Conservation (phyloP, 1,284 basidiomycete species). For the Termitomyces sp. region DNA sequence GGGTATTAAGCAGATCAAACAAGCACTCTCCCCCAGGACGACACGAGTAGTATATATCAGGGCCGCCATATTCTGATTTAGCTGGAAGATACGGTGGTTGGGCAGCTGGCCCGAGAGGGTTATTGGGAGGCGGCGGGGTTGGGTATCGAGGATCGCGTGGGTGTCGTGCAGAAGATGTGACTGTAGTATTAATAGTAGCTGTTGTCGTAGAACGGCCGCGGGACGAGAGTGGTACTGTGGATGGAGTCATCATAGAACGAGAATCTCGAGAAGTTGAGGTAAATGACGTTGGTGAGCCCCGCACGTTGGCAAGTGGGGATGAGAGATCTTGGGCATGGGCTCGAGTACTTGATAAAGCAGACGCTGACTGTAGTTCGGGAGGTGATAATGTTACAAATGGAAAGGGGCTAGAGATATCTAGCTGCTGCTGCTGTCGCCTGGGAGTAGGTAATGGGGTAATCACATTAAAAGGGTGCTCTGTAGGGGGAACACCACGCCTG, state of each 20-base stretch:
- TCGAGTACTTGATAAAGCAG: background rate
- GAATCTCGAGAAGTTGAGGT: slow-evolving; percentile 5
- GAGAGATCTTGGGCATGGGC: background rate
- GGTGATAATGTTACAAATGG: slow-evolving; percentile 21
- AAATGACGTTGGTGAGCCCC: background rate
- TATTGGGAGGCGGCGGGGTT: slow-evolving; percentile 35
- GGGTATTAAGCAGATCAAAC: slow-evolving; percentile 55
- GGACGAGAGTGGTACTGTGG: slow-evolving; percentile 6
- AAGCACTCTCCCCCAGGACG: slow-evolving; percentile 59
- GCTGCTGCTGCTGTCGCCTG: background rate
- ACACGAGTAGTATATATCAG: slow-evolving; percentile 46
- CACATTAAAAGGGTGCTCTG: background rate
- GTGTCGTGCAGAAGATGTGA: slow-evolving; percentile 8
- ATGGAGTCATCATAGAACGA: slow-evolving; percentile 6
- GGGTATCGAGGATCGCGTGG: slow-evolving; percentile 28
- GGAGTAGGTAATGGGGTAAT: background rate
- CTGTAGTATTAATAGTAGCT: slow-evolving; percentile 10
- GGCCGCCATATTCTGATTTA: slow-evolving; percentile 38
- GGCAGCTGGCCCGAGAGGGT: slow-evolving; percentile 49
- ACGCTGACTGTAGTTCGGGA: background rate
- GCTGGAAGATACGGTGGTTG: slow-evolving; percentile 49
- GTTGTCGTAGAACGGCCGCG: slow-evolving; percentile 11
- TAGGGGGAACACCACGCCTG: background rate
- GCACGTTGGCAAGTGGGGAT: background rate
- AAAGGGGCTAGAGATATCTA: slow-evolving; percentile 11